A percentile compares a stretch with the other conserved stretches of the same genome.
phyloP scores from a whole-genome alignment of 768 basidiomycete genomes.

The Mrakia hoshinonis region DNA sequence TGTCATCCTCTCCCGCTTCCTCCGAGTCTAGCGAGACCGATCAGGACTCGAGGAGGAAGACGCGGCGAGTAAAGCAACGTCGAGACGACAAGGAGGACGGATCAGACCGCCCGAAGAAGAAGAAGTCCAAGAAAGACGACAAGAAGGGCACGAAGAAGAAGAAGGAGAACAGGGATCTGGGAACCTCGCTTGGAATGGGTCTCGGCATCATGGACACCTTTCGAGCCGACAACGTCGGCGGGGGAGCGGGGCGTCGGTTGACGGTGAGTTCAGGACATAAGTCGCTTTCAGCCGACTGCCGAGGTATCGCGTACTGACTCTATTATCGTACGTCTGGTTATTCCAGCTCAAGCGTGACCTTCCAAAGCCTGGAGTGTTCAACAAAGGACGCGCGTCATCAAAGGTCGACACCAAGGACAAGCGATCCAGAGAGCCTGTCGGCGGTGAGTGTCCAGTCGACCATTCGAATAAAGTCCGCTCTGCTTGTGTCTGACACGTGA shows the following conservation, averaged over 20 bases:
- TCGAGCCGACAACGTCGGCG: neutral
- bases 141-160: neutral
- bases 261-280: too few species aligned
- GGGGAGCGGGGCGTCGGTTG: neutral
- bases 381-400: slow-evolving; percentile 2
- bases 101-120: neutral
- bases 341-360: slow-evolving; percentile 4
- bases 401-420: neutral
- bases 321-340: neutral
- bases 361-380: slow-evolving; percentile 6
- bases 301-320: too few species aligned
- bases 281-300: too few species aligned
- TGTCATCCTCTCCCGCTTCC: neutral
- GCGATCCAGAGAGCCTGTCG: neutral
- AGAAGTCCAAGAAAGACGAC: neutral
- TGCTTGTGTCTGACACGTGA: neutral
- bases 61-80: neutral
- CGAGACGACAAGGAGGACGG: neutral
- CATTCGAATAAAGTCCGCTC: neutral
- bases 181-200: neutral
- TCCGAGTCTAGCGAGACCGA: neutral
- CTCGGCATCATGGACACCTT: slow-evolving; percentile 10
- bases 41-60: slow-evolving; percentile 7
- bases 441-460: neutral
- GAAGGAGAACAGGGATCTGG: slow-evolving; percentile 8